phyloP scores from a whole-genome alignment of 2,329 filamentous ascomycete species.

The Monilinia aucupariae region DNA sequence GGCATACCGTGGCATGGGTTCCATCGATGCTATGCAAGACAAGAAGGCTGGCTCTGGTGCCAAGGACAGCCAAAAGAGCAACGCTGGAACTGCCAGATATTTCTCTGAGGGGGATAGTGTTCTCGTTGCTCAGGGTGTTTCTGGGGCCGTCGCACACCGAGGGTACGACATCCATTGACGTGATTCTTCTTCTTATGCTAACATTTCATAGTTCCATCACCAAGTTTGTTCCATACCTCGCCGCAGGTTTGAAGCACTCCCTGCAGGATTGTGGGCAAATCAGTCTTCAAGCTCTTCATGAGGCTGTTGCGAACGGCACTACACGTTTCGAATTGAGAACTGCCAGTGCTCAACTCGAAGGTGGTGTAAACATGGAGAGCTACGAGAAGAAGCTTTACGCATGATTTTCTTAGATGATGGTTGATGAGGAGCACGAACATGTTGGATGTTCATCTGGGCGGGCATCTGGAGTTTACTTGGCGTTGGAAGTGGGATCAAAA shows the following conservation, averaged over 20 bases:
- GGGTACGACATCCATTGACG: constrained; percentile 40
- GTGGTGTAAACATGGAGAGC: constrained; percentile 95
- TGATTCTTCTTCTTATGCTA: constrained; percentile 1
- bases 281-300: constrained; percentile 72
- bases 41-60: constrained; percentile 85
- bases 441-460: background rate
- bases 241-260: constrained; percentile 93
- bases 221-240: constrained; percentile 94
- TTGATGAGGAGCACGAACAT: background rate
- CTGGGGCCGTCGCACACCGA: constrained; percentile 74
- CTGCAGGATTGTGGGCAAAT: constrained; percentile 90
- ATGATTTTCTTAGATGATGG: constrained; percentile 40
- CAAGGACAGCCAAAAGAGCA: constrained; percentile 71
- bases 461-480: constrained; percentile 6
- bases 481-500: background rate
- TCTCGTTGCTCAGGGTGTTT: constrained; percentile 93
- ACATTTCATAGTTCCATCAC: constrained; percentile 57
- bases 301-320: constrained; percentile 64
- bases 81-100: constrained; percentile 94
- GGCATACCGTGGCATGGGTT: constrained; percentile 98
- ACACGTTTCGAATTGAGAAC: constrained; percentile 93
- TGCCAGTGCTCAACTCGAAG: constrained; percentile 90
- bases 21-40: constrained; percentile 98
- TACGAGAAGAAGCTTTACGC: constrained; percentile 99
- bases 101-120: constrained; percentile 96